Conservation (phyloP, 768 basidiomycete genomes). For the Termitomyces sp. region DNA sequence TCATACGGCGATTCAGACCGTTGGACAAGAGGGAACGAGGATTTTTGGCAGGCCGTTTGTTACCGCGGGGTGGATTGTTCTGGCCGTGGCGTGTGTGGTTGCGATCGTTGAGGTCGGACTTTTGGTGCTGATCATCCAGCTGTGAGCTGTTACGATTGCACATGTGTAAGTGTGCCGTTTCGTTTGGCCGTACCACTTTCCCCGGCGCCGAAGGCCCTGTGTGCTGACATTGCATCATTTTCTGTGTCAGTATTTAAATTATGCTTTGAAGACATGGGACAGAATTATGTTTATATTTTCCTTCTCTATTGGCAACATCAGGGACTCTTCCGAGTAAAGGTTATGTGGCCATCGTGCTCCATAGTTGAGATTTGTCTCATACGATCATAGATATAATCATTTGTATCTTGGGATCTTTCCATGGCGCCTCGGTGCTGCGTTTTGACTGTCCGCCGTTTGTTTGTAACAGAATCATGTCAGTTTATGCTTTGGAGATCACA, state of each 20-base stretch:
- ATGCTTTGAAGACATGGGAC: neutral
- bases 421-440: neutral
- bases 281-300: neutral
- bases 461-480: neutral
- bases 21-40: constrained; percentile 54
- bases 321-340: neutral
- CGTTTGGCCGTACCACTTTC: too few species aligned
- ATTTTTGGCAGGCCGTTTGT: constrained; percentile 74
- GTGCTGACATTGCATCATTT: neutral
- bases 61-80: constrained; percentile 74
- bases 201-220: neutral
- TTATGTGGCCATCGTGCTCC: neutral
- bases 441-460: neutral
- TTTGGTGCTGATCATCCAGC: constrained; percentile 52
- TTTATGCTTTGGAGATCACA: neutral
- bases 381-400: neutral
- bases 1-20: constrained; percentile 40
- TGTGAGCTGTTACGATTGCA: neutral
- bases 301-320: too few species aligned
- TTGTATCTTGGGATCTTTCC: neutral
- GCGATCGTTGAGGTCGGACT: constrained; percentile 60
- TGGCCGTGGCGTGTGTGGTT: constrained; percentile 56
- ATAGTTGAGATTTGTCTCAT: neutral
- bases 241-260: neutral
- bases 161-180: neutral